Percentiles rank a stretch among this genome's conserved stretches.
These are phyloP conservation scores for Sherardia arvensis DNA, from an alignment of 257 asterid genomes.

Conservation along the genomic window DNA sequence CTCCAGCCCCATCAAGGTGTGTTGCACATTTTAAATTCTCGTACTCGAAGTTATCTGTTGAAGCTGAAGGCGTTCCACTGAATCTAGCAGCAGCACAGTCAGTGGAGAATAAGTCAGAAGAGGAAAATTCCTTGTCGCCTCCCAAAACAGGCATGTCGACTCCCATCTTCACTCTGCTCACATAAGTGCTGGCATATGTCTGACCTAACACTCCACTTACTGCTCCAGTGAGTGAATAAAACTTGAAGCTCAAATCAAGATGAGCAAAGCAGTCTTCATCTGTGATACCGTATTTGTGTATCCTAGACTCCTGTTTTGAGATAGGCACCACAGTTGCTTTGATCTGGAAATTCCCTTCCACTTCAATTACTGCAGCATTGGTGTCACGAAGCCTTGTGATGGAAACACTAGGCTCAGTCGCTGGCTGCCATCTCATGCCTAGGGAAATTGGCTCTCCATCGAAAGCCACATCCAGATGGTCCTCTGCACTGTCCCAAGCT, in stretches of 20 bases:
- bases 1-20: constrained; percentile 51
- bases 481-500: constrained; percentile 44
- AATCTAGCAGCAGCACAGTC: constrained; percentile 65
- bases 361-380: constrained; percentile 48
- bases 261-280: constrained; percentile 76
- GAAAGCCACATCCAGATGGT: constrained; percentile 44
- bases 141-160: constrained; percentile 76
- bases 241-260: constrained; percentile 72
- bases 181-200: constrained; percentile 52
- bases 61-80: constrained; percentile 17
- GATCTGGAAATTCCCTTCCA: constrained; percentile 65
- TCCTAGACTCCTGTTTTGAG: constrained; percentile 41
- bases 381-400: constrained; percentile 37
- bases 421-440: constrained; percentile 38
- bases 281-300: constrained; percentile 60
- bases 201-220: constrained; percentile 77
- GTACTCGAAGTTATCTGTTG: constrained; percentile 15
- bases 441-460: constrained; percentile 38
- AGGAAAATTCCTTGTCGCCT: constrained; percentile 50
- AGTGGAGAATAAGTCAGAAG: constrained; percentile 50
- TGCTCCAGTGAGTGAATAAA: constrained; percentile 46
- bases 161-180: constrained; percentile 72
- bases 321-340: constrained; percentile 66
- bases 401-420: constrained; percentile 15
- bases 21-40: constrained; percentile 49